Conservation (phyloP, 208 protist species). For the Acanthamoeba castellanii region DNA sequence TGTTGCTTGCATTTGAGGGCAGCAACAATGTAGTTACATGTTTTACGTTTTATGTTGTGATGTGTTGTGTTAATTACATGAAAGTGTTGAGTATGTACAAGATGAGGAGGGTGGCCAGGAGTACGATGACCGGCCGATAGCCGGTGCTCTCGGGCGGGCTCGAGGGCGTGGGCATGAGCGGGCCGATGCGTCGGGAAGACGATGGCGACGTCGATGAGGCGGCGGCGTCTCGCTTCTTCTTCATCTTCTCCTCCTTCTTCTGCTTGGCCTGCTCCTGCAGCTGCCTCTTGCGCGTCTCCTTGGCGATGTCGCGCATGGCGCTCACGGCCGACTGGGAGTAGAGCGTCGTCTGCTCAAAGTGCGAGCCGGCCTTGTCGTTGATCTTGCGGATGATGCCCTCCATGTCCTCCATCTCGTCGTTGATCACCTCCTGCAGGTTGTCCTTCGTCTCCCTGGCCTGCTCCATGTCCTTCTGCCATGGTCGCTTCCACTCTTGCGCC, state of each 20-base stretch:
- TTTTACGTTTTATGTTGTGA: no score
- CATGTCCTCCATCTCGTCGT: constrained; percentile 62
- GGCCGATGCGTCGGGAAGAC: background rate
- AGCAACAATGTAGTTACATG: no score
- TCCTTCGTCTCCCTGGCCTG: constrained; percentile 21
- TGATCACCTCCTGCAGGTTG: constrained; percentile 20
- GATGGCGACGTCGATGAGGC: background rate
- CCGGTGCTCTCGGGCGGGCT: background rate
- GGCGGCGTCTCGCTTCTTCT: no score
- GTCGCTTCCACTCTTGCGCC: constrained; percentile 12
- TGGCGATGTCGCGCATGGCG: constrained; percentile 46
- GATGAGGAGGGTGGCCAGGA: background rate
- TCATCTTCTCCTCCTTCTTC: background rate
- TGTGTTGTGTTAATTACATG: background rate
- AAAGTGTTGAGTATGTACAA: constrained; percentile 54
- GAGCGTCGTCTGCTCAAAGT: constrained; percentile 33
- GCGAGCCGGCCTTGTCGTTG: background rate
- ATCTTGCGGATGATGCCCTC: constrained; percentile 45
- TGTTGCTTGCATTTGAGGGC: no score
- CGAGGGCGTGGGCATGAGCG: background rate
- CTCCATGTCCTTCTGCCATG: constrained; percentile 32
- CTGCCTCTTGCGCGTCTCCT: constrained; percentile 5
- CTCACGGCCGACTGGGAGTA: constrained; percentile 47
- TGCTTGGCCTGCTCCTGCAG: background rate
- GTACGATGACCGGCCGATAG: background rate